phyloP scores from a whole-genome alignment of 176 grass and related monocot genomes.

The Aechmea fasciata region DNA sequence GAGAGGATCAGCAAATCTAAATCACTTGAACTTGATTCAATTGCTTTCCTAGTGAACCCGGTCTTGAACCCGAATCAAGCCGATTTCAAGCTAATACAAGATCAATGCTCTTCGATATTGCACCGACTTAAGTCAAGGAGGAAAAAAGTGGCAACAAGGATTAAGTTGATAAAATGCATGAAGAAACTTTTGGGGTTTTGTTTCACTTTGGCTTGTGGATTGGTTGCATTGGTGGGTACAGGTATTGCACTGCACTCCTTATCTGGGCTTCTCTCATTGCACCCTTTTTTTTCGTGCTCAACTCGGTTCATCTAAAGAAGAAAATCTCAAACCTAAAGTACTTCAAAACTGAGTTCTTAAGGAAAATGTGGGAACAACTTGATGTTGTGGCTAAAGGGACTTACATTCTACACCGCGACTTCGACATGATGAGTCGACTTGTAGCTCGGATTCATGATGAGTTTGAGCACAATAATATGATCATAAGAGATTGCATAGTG shows the following conservation, averaged over 20 bases:
- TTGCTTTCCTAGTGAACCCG: constrained; percentile 23
- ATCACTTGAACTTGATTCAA: neutral
- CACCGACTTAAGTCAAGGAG: constrained; percentile 20
- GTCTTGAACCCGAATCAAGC: constrained; percentile 25
- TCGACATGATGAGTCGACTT: constrained; percentile 37
- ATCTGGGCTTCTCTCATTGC: constrained; percentile 24
- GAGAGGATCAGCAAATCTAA: too few relatives aligned
- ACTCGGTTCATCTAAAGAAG: constrained; percentile 10
- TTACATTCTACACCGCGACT: constrained; percentile 30
- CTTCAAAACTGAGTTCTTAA: neutral
- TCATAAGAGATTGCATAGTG: constrained; percentile 25
- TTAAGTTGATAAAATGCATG: constrained; percentile 8
- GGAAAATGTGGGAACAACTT: constrained; percentile 28
- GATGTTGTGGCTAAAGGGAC: constrained; percentile 40
- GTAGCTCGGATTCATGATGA: constrained; percentile 27
- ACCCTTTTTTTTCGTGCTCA: constrained; percentile 18
- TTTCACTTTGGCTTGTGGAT: constrained; percentile 11
- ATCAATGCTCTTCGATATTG: constrained; percentile 25
- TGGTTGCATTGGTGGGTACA: neutral
- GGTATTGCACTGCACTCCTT: constrained; percentile 17
- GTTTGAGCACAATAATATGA: constrained; percentile 33
- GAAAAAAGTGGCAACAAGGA: constrained; percentile 30
- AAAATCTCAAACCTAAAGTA: neutral
- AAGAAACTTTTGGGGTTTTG: constrained; percentile 14
- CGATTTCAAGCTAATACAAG: constrained; percentile 37